Percentiles rank a stretch among this genome's conserved stretches.
phyloP scores from a whole-genome alignment of 768 basidiomycete species.

The Clitopilus hobsonii region DNA sequence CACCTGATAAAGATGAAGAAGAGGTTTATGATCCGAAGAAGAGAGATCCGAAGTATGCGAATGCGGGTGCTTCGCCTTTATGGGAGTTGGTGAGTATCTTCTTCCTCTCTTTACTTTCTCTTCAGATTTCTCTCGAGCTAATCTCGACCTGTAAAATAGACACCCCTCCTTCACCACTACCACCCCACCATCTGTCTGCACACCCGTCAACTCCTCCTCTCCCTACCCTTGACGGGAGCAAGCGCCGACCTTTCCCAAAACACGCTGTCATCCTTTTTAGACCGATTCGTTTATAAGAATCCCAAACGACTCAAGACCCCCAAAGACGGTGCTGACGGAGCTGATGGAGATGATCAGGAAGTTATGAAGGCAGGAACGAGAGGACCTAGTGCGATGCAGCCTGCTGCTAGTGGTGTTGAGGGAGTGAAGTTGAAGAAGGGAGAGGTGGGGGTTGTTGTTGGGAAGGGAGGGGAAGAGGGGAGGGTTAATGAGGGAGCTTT shows the following conservation, averaged over 20 bases:
- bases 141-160: too few species aligned
- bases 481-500: slow-evolving; percentile 75
- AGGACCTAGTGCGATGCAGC: slow-evolving; percentile 95
- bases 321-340: slow-evolving; percentile 19
- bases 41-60: slow-evolving; percentile 83
- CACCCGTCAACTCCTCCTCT: slow-evolving; percentile 73
- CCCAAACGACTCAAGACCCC: slow-evolving; percentile 60
- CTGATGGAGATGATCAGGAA: too few species aligned
- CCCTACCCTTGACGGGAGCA: slow-evolving; percentile 65
- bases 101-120: not conserved
- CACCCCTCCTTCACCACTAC: slow-evolving; percentile 78
- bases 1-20: slow-evolving; percentile 13
- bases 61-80: slow-evolving; percentile 72
- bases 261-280: slow-evolving; percentile 92
- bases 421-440: slow-evolving; percentile 72
- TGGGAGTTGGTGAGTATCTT: slow-evolving; percentile 79
- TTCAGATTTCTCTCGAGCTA: not conserved
- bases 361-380: too few species aligned
- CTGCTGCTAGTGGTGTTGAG: slow-evolving; percentile 66
- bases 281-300: slow-evolving; percentile 96
- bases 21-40: slow-evolving; percentile 80
- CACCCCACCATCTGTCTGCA: slow-evolving; percentile 90
- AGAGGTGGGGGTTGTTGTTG: slow-evolving; percentile 27
- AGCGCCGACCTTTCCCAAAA: slow-evolving; percentile 88
- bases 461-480: slow-evolving; percentile 21